These are phyloP conservation scores for Phtheirospermum japonicum DNA, from an alignment of 257 asterid species.

Conservation along the genomic window DNA sequence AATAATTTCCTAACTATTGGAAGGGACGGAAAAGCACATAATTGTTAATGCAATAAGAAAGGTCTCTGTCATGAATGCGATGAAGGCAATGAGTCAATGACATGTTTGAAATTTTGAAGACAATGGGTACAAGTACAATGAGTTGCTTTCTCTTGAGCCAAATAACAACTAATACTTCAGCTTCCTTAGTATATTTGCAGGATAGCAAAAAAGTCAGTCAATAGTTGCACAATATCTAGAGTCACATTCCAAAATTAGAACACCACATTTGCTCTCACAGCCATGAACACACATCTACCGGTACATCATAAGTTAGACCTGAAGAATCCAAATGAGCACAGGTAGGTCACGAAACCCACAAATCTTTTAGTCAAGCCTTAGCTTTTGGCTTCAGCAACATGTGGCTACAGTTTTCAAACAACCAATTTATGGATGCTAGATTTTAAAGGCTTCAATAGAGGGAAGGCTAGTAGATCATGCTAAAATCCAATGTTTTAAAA, in stretches of 20 bases:
- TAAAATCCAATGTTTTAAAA: too few species aligned
- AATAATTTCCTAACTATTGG: too few species aligned
- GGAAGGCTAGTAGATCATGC: background rate
- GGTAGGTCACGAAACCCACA: background rate
- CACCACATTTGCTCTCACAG: background rate
- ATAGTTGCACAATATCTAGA: background rate
- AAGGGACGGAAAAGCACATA: background rate
- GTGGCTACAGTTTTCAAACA: background rate
- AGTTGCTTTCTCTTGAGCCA: too few species aligned
- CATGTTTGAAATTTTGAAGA: too few species aligned
- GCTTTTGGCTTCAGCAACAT: background rate
- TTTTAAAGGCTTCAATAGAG: background rate
- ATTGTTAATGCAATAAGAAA: background rate
- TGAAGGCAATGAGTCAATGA: background rate
- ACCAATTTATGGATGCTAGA: background rate
- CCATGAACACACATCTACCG: too few species aligned
- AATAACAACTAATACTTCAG: background rate
- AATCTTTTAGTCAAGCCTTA: background rate
- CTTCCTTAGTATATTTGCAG: background rate
- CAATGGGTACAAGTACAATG: too few species aligned
- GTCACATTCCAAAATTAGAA: background rate
- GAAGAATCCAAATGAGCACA: background rate
- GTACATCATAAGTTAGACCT: background rate
- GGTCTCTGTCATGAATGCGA: background rate
- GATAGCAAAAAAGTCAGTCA: background rate